phyloP scores from a whole-genome alignment of 176 grass and related monocot genomes.

The Elaeis guineensis region DNA sequence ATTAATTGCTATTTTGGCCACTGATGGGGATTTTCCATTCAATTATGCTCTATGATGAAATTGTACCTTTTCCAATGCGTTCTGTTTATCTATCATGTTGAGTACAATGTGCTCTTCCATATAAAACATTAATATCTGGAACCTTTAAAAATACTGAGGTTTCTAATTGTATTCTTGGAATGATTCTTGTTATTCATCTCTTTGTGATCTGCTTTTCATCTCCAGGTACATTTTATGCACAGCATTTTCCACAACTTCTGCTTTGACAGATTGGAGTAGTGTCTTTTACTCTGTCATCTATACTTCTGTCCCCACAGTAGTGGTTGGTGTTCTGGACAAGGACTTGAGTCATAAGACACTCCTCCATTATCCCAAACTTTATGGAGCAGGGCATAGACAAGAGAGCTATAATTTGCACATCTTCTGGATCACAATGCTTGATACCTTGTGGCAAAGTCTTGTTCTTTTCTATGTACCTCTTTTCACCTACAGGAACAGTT shows the following conservation, averaged over 20 bases:
- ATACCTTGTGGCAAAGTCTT: constrained; percentile 99
- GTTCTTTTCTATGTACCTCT: constrained; percentile 97
- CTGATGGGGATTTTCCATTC: too few species aligned
- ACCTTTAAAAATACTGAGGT: too few species aligned
- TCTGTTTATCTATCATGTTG: too few species aligned
- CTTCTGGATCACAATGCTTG: constrained; percentile 99
- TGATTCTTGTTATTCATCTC: neutral
- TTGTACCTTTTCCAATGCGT: too few species aligned
- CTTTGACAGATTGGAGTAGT: constrained; percentile 98
- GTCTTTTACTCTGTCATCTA: constrained; percentile 99
- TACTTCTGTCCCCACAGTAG: constrained; percentile 85
- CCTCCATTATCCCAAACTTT: constrained; percentile 86
- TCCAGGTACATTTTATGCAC: constrained; percentile 90
- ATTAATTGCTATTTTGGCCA: too few species aligned
- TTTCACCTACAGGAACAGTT: constrained; percentile 80
- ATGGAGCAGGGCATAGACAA: constrained; percentile 80
- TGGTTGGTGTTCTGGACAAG: constrained; percentile 95
- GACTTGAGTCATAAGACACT: constrained; percentile 93
- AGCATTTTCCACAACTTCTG: constrained; percentile 90
- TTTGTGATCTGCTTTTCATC: constrained; percentile 5
- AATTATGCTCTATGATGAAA: too few species aligned
- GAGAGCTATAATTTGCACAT: constrained; percentile 91
- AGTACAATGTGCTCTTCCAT: too few species aligned
- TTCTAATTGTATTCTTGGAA: neutral
- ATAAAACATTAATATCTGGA: too few species aligned